Evolutionary conservation across 805 yeast genomes (phyloP).

Genomic region (Nakazawaea populi): DNA sequence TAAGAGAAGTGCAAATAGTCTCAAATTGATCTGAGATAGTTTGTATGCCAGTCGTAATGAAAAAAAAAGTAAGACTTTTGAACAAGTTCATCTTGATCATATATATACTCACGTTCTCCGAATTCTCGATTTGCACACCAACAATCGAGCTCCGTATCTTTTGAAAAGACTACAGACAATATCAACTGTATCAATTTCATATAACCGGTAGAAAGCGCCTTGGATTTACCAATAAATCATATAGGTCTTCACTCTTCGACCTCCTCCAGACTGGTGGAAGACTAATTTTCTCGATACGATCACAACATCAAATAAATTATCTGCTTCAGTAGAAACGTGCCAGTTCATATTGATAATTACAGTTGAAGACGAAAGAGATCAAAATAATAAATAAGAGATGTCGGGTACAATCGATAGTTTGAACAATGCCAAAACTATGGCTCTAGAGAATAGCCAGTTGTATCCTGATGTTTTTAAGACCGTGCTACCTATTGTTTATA

Average conservation of each 20-base stretch:
- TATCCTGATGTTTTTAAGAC: conserved; percentile 18
- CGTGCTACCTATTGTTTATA: conserved; percentile 29
- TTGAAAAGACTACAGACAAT: neutral
- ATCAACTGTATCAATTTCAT: neutral
- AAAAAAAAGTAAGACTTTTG: neutral
- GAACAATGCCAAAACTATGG: conserved; percentile 12
- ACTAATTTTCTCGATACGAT: too few relatives aligned
- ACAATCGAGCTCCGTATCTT: too few relatives aligned
- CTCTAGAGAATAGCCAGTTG: conserved; percentile 10
- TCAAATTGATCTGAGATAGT: neutral
- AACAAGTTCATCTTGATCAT: too few relatives aligned
- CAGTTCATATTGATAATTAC: neutral
- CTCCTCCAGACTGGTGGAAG: neutral
- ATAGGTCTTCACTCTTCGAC: neutral
- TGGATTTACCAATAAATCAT: neutral
- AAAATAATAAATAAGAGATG: neutral
- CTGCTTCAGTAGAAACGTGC: neutral
- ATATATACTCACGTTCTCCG: too few relatives aligned
- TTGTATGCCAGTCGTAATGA: neutral
- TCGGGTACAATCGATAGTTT: conserved; percentile 9
- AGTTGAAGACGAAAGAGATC: neutral
- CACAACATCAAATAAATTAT: neutral
- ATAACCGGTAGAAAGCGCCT: neutral
- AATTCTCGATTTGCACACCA: too few relatives aligned
- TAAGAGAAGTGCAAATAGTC: neutral